These are phyloP conservation scores for Hymenoscyphus fraxineus DNA, from an alignment of 2,329 filamentous ascomycete species.

Conservation along the genomic window DNA sequence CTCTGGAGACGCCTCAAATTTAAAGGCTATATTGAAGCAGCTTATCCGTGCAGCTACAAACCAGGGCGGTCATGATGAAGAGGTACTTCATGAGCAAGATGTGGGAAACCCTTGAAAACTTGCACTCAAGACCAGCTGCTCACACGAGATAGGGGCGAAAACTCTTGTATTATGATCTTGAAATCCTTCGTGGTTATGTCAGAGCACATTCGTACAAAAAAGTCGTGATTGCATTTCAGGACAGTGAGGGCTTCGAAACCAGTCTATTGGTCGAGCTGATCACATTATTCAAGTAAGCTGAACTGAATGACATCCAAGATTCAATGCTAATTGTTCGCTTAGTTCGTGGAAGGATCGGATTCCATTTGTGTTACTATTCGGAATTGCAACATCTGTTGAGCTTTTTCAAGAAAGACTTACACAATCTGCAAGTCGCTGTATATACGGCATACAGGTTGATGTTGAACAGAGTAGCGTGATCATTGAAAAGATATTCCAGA, in stretches of 20 bases:
- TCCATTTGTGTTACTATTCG: slow-evolving; percentile 72
- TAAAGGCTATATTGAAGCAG: slow-evolving; percentile 69
- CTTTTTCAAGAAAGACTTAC: slow-evolving; percentile 72
- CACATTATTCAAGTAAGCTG: slow-evolving; percentile 59
- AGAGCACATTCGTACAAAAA: slow-evolving; percentile 50
- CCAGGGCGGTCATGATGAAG: slow-evolving; percentile 47
- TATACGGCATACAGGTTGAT: slow-evolving; percentile 72
- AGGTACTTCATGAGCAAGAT: slow-evolving; percentile 44
- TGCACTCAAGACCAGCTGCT: slow-evolving; percentile 5
- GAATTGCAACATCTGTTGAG: slow-evolving; percentile 77
- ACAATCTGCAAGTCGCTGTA: slow-evolving; percentile 61
- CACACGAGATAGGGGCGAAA: slow-evolving; percentile 49
- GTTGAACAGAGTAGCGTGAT: slow-evolving; percentile 69
- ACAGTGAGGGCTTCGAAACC: slow-evolving; percentile 78
- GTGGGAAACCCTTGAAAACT: slow-evolving; percentile 37
- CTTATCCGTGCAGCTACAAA: slow-evolving; percentile 65
- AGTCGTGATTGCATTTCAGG: slow-evolving; percentile 71
- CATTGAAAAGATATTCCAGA: slow-evolving; percentile 67
- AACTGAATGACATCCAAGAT: background rate
- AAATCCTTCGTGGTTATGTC: slow-evolving; percentile 61
- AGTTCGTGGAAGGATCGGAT: slow-evolving; percentile 71
- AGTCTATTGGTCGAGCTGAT: slow-evolving; percentile 68
- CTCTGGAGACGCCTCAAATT: slow-evolving; percentile 67
- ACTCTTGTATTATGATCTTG: slow-evolving; percentile 75
- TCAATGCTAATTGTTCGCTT: slow-evolving; percentile 11